Base-by-base conservation (phyloP, 1,284 basidiomycete genomes). In the Cryptococcus floricola region DNA sequence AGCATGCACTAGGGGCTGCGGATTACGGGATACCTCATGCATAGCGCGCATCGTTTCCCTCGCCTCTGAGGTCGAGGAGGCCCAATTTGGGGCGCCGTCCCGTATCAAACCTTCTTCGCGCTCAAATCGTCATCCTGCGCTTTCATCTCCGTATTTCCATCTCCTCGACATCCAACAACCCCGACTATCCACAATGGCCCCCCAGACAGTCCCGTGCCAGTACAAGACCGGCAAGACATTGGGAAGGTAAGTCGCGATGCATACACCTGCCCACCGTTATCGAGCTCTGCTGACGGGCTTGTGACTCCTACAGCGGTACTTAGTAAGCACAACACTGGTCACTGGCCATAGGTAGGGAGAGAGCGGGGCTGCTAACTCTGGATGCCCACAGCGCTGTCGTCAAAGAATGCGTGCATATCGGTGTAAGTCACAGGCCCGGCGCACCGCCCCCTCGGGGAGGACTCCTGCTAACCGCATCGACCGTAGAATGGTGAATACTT, bases 151-250 rank as follows among this genome's bases (percentile, higher is more conserved):
- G 13, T 12, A 41, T 49, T 49, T 34, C n/a, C n/a, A 41, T 37
- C 16, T 53, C 4, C 9, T 42, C 27, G 41, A n/a, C 16, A 0
- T 13, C 14, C 46, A 19, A n/a, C 23, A n/a, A 12, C n/a, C 6
- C 46, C 19, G 13, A 34, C 28, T n/a, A 27, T 16, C 37, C 50
- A 52, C 16, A 16, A 65, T 65, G 63, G 45, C 62, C 14, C 57
- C 67, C 47, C 64, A 66, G 44, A 85, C 84, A 18, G 85, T 86
- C 25, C 84, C 84, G 13, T 86, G 85, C 70, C 84, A 86, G 89
- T 94, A 94, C 73, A 89, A 90, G 70, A 93, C 91, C n/a, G 91
- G 91, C 61, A 89, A 87, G 77, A 91, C 88, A 5, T 82, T 94
- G 37, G 91, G 94, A 37, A 93, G 89, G 76, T 94, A 89, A 49